Conservation (phyloP, 208 protist species). For the Leptomonas seymouri region DNA sequence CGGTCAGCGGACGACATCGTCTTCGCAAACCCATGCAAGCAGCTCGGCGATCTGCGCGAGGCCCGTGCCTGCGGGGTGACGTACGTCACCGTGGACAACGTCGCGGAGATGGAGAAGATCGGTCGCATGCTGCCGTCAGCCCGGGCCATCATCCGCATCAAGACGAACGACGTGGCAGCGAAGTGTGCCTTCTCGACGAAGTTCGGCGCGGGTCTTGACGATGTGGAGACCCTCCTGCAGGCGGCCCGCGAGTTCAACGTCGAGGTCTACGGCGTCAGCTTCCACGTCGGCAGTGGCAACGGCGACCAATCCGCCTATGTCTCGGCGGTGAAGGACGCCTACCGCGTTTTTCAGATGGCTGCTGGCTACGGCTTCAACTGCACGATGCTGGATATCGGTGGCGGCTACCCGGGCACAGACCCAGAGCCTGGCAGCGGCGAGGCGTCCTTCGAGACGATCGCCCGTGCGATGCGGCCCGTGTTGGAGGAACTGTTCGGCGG, state of each 20-base stretch:
- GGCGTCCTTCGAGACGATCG: conserved; percentile 59
- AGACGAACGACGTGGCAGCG: conserved; percentile 69
- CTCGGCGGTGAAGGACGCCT: conserved; percentile 54
- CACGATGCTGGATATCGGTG: conserved; percentile 88
- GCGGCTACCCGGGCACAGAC: conserved; percentile 77
- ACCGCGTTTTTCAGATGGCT: conserved; percentile 66
- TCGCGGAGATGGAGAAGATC: conserved; percentile 79
- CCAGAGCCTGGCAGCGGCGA: conserved; percentile 8
- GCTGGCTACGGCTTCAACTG: conserved; percentile 65
- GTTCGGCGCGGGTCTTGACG: conserved; percentile 66
- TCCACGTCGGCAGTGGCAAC: conserved; percentile 92
- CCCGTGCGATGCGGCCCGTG: conserved; percentile 47
- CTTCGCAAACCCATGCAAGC: conserved; percentile 92
- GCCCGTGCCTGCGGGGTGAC: conserved; percentile 55
- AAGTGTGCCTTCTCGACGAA: conserved; percentile 82
- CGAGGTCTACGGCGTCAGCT: conserved; percentile 79
- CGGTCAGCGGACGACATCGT: conserved; percentile 60
- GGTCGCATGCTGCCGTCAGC: conserved; percentile 48
- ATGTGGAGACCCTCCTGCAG: conserved; percentile 50
- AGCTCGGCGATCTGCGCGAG: conserved; percentile 53
- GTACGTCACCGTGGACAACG: conserved; percentile 87
- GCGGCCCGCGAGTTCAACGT: conserved; percentile 41
- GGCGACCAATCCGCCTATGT: conserved; percentile 57
- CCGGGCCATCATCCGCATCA: conserved; percentile 66
- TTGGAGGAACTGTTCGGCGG: conserved; percentile 70